phyloP scores from a whole-genome alignment of 2,329 filamentous ascomycete genomes.

The Hansfordia pulvinata region DNA sequence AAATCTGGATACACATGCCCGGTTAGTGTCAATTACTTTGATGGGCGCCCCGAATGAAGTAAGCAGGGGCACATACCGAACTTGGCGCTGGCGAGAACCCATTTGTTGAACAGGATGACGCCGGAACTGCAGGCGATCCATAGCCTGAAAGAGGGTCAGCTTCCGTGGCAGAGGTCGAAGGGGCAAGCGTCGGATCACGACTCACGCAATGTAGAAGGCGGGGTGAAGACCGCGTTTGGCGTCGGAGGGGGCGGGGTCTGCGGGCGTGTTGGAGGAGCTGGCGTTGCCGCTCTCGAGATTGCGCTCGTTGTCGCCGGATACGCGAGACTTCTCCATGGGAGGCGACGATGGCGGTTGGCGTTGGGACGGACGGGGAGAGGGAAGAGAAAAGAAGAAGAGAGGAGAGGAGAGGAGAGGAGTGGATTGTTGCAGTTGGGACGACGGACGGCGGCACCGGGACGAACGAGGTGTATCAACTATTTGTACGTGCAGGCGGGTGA shows the following conservation, averaged over 20 bases:
- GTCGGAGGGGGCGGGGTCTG: conserved; percentile 5
- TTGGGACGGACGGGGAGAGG: no score
- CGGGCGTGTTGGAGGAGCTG: conserved; percentile 5
- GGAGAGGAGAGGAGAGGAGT: no score
- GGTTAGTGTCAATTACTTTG: conserved; percentile 1
- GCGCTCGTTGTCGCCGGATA: conserved; percentile 7
- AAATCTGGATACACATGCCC: conserved; percentile 20
- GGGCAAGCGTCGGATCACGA: conserved; percentile 1
- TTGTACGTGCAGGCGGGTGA: no score
- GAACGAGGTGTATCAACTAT: no score
- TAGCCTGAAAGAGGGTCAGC: conserved; percentile 24
- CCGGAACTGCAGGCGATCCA: conserved; percentile 81
- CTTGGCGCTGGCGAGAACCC: conserved; percentile 61
- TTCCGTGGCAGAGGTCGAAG: not conserved
- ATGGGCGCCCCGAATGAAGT: conserved; percentile 5
- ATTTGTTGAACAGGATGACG: conserved; percentile 92
- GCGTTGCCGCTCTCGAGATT: conserved; percentile 11
- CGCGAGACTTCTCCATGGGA: no score
- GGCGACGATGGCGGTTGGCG: no score
- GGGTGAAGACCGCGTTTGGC: conserved; percentile 10
- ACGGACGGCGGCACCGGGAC: no score
- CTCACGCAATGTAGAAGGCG: conserved; percentile 12
- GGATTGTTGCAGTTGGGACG: no score
- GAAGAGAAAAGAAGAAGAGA: no score
- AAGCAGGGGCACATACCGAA: conserved; percentile 46